phyloP scores from a whole-genome alignment of 495 filamentous ascomycete genomes.

The Jackrogersella minutella region DNA sequence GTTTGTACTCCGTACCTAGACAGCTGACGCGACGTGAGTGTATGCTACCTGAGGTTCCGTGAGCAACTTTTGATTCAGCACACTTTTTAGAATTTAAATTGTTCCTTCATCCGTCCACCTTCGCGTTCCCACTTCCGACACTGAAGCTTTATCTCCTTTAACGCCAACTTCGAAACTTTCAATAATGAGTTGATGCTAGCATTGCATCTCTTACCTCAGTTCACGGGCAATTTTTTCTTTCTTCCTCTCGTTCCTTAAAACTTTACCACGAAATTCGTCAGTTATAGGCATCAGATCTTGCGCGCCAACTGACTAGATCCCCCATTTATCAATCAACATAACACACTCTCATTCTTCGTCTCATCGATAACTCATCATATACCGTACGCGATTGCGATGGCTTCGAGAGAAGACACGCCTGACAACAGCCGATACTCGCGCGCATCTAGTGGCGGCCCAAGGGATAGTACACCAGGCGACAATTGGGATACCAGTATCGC shows the following conservation, averaged over 20 bases:
- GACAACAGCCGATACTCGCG: slow-evolving; percentile 38
- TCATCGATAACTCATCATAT: neutral
- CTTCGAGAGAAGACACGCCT: slow-evolving; percentile 40
- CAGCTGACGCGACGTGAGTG: slow-evolving; percentile 28
- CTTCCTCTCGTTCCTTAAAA: slow-evolving; percentile 7
- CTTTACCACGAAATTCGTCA: neutral
- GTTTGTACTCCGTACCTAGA: no score
- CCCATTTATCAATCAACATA: slow-evolving; percentile 13
- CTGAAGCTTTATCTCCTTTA: slow-evolving; percentile 1
- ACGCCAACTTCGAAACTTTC: neutral
- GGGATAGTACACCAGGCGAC: slow-evolving; percentile 38
- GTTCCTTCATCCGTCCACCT: neutral
- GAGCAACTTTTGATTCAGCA: slow-evolving; percentile 31
- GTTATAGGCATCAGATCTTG: slow-evolving; percentile 1
- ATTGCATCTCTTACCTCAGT: slow-evolving; percentile 14
- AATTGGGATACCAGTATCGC: slow-evolving; percentile 41
- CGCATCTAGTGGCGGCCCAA: slow-evolving; percentile 33
- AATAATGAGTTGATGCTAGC: slow-evolving; percentile 22
- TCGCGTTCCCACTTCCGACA: slow-evolving; percentile 5
- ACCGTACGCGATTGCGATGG: slow-evolving; percentile 29
- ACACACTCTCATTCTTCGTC: neutral
- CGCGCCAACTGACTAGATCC: neutral
- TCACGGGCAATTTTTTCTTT: slow-evolving; percentile 13
- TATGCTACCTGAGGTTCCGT: slow-evolving; percentile 3
- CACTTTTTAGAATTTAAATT: slow-evolving; percentile 22